Evolutionary conservation across 2,329 filamentous ascomycete species (phyloP), one percentile per base, ranked within the genome.

Genomic region (Sphaerulina musiva): DNA sequence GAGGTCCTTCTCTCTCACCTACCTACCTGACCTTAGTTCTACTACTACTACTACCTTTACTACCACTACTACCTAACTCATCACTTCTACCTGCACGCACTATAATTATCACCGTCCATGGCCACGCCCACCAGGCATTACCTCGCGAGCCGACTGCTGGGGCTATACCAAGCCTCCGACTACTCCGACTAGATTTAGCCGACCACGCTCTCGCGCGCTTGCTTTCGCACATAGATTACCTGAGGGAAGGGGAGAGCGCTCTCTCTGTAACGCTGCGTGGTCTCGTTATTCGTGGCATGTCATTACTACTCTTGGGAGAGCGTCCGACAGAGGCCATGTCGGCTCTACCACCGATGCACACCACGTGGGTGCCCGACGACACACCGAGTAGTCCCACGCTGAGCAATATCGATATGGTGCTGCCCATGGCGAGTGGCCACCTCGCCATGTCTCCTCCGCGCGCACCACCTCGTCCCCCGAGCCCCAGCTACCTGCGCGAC

Each of bases 351-450:
- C 26, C 51, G 12, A 48, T 57, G 38, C 59, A 57, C 40, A 56
- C 57, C 14, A 12, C 11, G 29, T 57, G 53, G 54, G 40, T n/a
- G 31, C 20, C 34, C 12, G 43, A 48, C 14, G 49, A 51, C 17
- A 65, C 65, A 48, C 64, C 62, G 40, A 57, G 67, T 49, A 95
- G 89, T 56, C 91, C 91, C 45, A 95, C 91, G 2, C 76, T 96
- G 65, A 95, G 89, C 53, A 95, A 95, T 70, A 89, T 90, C 49
- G 91, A 95, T 70, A 91, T 95, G 89, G 95, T 96, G 14, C 59
- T 96, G 49, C 91, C 91, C 57, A 44, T 51, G 6, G 84, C 86
- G 68, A 83, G 55, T 46, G 46, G 40, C 23, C 46, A 51, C 12
- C 46, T 55, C 20, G 40, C 53, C 43, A 32, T 59, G 5, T 65